Conservation (phyloP, 805 yeast species). For the Teunomyces funiuensis region DNA sequence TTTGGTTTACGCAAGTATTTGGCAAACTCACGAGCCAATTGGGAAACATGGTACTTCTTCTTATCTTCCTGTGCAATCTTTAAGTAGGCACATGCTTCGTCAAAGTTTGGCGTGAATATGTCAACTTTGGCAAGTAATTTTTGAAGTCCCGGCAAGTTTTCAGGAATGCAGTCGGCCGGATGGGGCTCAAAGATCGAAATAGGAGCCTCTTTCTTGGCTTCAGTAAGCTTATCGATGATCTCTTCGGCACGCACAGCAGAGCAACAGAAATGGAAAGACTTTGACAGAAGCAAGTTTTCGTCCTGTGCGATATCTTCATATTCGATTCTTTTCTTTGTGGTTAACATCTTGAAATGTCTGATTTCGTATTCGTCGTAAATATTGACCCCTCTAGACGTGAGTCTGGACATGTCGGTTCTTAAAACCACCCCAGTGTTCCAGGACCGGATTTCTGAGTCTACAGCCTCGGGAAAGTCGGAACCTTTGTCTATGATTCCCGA, state of each 20-base stretch:
- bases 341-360: conserved; percentile 55
- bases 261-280: conserved; percentile 70
- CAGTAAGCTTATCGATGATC: conserved; percentile 39
- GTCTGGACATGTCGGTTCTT: conserved; percentile 50
- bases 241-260: conserved; percentile 60
- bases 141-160: conserved; percentile 33
- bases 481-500: conserved; percentile 82
- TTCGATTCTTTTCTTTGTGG: conserved; percentile 61
- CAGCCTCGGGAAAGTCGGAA: conserved; percentile 60
- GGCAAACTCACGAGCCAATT: conserved; percentile 42
- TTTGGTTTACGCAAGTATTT: conserved; percentile 37
- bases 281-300: conserved; percentile 32
- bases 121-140: conserved; percentile 47
- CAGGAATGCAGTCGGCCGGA: conserved; percentile 69
- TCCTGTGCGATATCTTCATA: conserved; percentile 51
- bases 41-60: background rate
- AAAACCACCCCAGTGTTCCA: conserved; percentile 67
- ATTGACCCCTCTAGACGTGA: conserved; percentile 83
- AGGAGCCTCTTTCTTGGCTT: conserved; percentile 25
- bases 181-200: conserved; percentile 80
- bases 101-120: conserved; percentile 79
- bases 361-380: conserved; percentile 61
- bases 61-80: conserved; percentile 2
- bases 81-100: conserved; percentile 72
- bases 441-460: conserved; percentile 43